phyloP scores from a whole-genome alignment of 2,329 filamentous ascomycete species.

The Apiospora koreana region DNA sequence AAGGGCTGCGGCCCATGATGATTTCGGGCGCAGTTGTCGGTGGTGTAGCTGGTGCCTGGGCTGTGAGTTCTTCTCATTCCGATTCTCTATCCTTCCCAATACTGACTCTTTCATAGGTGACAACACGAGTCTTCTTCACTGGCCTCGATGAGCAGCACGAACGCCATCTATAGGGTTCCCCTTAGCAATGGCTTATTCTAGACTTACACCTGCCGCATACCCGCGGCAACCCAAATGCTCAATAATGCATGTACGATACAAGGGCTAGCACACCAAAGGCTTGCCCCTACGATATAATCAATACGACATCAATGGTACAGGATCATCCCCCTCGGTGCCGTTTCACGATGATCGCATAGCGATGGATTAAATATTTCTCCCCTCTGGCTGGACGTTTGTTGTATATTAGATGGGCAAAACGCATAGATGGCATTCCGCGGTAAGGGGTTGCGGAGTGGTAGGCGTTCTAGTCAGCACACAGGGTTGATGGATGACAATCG shows the following conservation, averaged over 20 bases:
- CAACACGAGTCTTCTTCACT: constrained; percentile 21
- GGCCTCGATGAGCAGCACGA: constrained; percentile 11
- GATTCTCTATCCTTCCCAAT: background rate
- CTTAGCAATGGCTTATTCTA: background rate
- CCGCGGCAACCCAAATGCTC: background rate
- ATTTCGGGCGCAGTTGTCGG: constrained; percentile 92
- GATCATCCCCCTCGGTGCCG: background rate
- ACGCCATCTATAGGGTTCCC: constrained; percentile 5
- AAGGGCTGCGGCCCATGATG: constrained; percentile 87
- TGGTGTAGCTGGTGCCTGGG: constrained; percentile 82
- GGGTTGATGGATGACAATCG: constrained; percentile 25
- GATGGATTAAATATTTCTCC: constrained; percentile 50
- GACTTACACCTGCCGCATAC: background rate
- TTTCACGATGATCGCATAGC: constrained; percentile 36
- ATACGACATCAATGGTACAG: background rate
- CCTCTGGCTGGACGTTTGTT: constrained; percentile 48
- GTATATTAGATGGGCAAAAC: constrained; percentile 52
- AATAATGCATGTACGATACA: constrained; percentile 29
- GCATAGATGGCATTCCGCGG: constrained; percentile 44
- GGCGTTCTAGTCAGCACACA: constrained; percentile 32
- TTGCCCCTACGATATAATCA: constrained; percentile 7
- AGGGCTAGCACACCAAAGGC: constrained; percentile 15
- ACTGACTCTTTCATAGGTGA: constrained; percentile 30
- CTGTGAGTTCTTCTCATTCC: constrained; percentile 61
- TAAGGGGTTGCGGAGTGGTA: constrained; percentile 28